Base-by-base conservation (phyloP, 192 early-diverging fungal species). In the Umbelopsis sp. region DNA sequence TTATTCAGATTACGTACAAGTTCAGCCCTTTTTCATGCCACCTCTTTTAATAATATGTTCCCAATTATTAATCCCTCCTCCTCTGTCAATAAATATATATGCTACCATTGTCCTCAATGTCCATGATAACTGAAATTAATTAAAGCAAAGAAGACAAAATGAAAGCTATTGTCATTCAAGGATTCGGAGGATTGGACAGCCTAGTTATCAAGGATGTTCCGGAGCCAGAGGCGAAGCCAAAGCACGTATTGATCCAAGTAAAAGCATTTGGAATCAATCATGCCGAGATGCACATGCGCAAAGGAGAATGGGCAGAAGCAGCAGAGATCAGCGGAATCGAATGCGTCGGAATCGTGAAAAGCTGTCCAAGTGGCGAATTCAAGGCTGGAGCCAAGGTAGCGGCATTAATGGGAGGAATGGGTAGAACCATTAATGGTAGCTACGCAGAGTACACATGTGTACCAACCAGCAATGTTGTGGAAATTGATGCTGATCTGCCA, bases 211-310 rank as follows among this genome's bases (percentile, higher is more conserved):
- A 65, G 36, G 59, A 65, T 20, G 10, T 22, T 31, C 59, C 59
- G 14, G 31, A 38, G 59, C 59, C 59, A 36, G 59, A 31, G 36
- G 31, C 4, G 36, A 38, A 65, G 59, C 31, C 59, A 65, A 38
- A 38, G 4, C 36, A 36, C 59, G 59, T 29, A 38, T 10, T 65
- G 59, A 65, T 65, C 59, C 14, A 65, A 65, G 36, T 65, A 31
- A 65, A 65, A 65, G 59, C 59, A 14, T 65, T 65, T 38, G 59
- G 59, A 38, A 65, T 65, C 6, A 65, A 65, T n/a, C 59, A 65
- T 65, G 59, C 59, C 26, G 59, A 65, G 29, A 65, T 65, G 59
- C 59, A 65, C 59, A 65, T 65, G 59, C 59, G 59, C 59, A 65
- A 38, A 38, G 59, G 59, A 31, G 59, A 65, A 65, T 65, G 59